These are phyloP conservation scores for Zizania latifolia DNA, from an alignment of 176 grass and related monocot genomes.

Conservation along the genomic window DNA sequence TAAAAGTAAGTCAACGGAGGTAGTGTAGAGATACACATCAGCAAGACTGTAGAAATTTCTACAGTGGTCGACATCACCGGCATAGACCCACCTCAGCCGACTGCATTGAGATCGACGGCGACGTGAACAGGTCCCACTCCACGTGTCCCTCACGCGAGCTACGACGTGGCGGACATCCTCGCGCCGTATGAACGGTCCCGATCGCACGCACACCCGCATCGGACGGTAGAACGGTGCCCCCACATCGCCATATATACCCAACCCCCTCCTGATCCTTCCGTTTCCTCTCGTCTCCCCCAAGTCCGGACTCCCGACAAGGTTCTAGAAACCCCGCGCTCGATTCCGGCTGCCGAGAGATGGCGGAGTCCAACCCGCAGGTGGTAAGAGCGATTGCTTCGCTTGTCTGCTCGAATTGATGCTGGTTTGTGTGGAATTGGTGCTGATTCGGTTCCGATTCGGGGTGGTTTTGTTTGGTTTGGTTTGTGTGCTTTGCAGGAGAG, in stretches of 20 bases:
- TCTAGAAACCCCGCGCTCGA: slow-evolving; percentile 8
- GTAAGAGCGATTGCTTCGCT: not conserved
- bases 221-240: not conserved
- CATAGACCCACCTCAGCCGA: no score
- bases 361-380: slow-evolving; percentile 38
- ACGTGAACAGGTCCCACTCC: not conserved
- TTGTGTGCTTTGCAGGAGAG: not conserved
- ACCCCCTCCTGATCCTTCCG: not conserved
- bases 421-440: not conserved
- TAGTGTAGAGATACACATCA: no score
- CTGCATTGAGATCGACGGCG: no score
- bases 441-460: not conserved
- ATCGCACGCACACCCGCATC: slow-evolving; percentile 3
- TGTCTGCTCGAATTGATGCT: not conserved
- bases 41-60: no score
- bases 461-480: not conserved
- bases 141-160: slow-evolving; percentile 22
- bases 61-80: no score
- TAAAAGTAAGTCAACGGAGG: no score
- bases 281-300: not conserved
- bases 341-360: slow-evolving; percentile 36
- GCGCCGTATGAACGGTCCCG: not conserved
- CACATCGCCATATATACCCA: not conserved
- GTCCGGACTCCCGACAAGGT: not conserved
- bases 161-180: not conserved